Percentiles rank a stretch among this genome's conserved stretches.
phyloP scores from a whole-genome alignment of 2,329 filamentous ascomycete genomes.

The Thermomyces lanuginosus region DNA sequence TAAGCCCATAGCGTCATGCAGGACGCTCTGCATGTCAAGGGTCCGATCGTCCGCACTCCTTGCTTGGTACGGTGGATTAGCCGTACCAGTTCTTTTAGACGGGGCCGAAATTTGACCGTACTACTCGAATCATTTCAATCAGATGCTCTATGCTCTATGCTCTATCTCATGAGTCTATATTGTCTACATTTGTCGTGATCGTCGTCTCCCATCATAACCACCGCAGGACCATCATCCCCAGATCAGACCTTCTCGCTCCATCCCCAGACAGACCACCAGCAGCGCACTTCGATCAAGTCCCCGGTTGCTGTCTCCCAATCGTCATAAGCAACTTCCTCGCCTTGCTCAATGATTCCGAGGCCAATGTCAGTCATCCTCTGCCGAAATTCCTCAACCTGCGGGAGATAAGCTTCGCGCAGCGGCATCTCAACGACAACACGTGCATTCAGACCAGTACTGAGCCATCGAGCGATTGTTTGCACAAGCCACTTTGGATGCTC shows the following conservation, averaged over 20 bases:
- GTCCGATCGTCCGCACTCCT: no score
- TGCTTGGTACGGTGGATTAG: no score
- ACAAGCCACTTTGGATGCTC: constrained; percentile 63
- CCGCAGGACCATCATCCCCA: no score
- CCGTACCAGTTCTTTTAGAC: no score
- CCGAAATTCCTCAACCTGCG: constrained; percentile 48
- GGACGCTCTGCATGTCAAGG: no score
- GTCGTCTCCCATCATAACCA: constrained; percentile 11
- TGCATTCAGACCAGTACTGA: constrained; percentile 41
- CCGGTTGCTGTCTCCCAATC: constrained; percentile 32
- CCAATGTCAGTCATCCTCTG: constrained; percentile 41
- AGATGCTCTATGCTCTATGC: no score
- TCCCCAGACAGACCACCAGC: constrained; percentile 34
- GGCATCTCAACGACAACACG: constrained; percentile 69
- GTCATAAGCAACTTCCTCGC: constrained; percentile 30
- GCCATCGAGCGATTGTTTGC: constrained; percentile 50
- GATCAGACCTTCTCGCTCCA: constrained; percentile 23
- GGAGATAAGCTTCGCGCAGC: constrained; percentile 49
- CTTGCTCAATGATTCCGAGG: constrained; percentile 36
- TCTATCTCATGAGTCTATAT: no score
- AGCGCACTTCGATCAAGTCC: constrained; percentile 25
- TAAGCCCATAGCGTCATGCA: no score
- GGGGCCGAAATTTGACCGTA: no score
- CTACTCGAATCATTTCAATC: no score
- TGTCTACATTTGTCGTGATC: constrained; percentile 15